A percentile compares a stretch with the other conserved stretches of the same genome.
phyloP scores from a whole-genome alignment of 2,329 filamentous ascomycete species.

The Venturia carpophila region DNA sequence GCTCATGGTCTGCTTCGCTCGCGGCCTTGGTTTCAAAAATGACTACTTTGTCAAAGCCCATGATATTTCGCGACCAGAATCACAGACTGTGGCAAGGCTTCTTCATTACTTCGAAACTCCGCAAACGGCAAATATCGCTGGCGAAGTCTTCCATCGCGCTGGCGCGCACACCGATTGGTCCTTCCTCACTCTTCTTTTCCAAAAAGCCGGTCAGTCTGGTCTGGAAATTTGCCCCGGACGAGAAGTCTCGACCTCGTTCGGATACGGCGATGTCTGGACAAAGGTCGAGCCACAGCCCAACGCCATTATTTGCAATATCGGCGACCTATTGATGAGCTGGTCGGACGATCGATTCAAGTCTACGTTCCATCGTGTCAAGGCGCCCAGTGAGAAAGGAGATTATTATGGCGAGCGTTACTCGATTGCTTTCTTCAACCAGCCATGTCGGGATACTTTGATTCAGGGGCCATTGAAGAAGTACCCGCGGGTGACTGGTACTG shows the following conservation, averaged over 20 bases:
- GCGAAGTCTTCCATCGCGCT: slow-evolving; percentile 48
- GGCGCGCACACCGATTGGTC: slow-evolving; percentile 59
- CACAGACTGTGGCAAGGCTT: slow-evolving; percentile 48
- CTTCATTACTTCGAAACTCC: slow-evolving; percentile 47
- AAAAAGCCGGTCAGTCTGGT: slow-evolving; percentile 51
- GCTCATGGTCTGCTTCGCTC: slow-evolving; percentile 52
- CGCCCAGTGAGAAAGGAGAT: slow-evolving; percentile 46
- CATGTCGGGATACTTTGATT: slow-evolving; percentile 49
- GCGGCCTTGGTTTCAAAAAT: slow-evolving; percentile 48
- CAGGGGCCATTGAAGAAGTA: slow-evolving; percentile 57
- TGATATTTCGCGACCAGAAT: slow-evolving; percentile 41
- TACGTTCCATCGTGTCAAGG: slow-evolving; percentile 57
- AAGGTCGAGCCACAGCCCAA: slow-evolving; percentile 48
- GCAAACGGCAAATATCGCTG: slow-evolving; percentile 26
- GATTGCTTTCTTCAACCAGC: slow-evolving; percentile 61
- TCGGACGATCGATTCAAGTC: slow-evolving; percentile 60
- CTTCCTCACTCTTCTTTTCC: slow-evolving; percentile 55
- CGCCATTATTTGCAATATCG: slow-evolving; percentile 57
- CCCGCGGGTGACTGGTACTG: slow-evolving; percentile 49
- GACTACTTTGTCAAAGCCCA: slow-evolving; percentile 51
- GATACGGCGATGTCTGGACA: slow-evolving; percentile 54
- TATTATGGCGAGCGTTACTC: slow-evolving; percentile 56
- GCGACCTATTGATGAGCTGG: slow-evolving; percentile 60
- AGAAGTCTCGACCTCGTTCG: slow-evolving; percentile 53
- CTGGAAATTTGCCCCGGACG: slow-evolving; percentile 58